These are phyloP conservation scores for Echinochloa phyllopogon DNA, from an alignment of 176 grass and related monocot species.

Conservation along the genomic window DNA sequence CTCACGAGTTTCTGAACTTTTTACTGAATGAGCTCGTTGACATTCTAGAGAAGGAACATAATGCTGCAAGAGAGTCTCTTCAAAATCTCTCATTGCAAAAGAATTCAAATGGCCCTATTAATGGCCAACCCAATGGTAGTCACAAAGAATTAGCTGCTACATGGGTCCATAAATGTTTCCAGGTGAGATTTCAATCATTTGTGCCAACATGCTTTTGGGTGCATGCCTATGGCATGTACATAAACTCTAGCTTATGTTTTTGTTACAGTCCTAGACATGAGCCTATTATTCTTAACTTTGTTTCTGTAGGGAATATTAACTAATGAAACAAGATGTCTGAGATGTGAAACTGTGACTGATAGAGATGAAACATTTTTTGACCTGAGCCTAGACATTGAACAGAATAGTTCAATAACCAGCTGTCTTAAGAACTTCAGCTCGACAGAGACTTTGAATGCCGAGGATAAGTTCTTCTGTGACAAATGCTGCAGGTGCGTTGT, in stretches of 20 bases:
- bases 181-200: slow-evolving; percentile 57
- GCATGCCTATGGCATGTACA: background rate
- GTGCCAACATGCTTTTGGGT: slow-evolving; percentile 1
- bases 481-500: slow-evolving; percentile 89
- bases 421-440: slow-evolving; percentile 99
- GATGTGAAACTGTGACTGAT: slow-evolving; percentile 98
- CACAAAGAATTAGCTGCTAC: slow-evolving; percentile 74
- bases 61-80: slow-evolving; percentile 53
- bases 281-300: slow-evolving; percentile 14
- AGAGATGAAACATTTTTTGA: slow-evolving; percentile 99
- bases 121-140: slow-evolving; percentile 65
- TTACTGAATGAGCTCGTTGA: slow-evolving; percentile 98
- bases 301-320: slow-evolving; percentile 88
- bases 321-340: slow-evolving; percentile 93
- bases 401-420: slow-evolving; percentile 98
- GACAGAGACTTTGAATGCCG: slow-evolving; percentile 93
- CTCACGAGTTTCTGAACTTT: slow-evolving; percentile 98
- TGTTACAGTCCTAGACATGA: slow-evolving; percentile 29
- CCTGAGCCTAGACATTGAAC: slow-evolving; percentile 94
- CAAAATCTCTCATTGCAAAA: slow-evolving; percentile 57
- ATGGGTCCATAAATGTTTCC: slow-evolving; percentile 95
- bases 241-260: slow-evolving; percentile 13
- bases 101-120: slow-evolving; percentile 55
- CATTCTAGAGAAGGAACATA: slow-evolving; percentile 92
- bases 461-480: slow-evolving; percentile 99